Conservation (phyloP, 352 stramenopile species). For the Phytophthora sansomeana region DNA sequence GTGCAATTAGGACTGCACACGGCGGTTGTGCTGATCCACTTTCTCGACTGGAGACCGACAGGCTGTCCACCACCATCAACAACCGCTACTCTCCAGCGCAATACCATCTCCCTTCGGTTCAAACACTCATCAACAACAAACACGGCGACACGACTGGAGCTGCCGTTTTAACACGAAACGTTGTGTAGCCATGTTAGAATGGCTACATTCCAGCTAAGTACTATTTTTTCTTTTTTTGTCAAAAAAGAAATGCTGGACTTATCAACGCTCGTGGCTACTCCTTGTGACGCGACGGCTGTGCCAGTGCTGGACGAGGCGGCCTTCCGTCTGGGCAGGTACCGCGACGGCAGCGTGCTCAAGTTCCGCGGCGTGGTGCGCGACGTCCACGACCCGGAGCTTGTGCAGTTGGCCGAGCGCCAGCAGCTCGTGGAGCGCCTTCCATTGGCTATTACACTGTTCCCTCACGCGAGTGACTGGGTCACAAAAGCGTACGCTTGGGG, state of each 20-base stretch:
- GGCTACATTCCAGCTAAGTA: too few species aligned
- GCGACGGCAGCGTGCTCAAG: conserved; percentile 59
- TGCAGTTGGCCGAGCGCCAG: conserved; percentile 42
- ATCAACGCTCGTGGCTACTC: conserved; percentile 8
- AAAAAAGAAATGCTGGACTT: conserved; percentile 34
- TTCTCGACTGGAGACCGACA: background rate
- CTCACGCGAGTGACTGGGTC: conserved; percentile 66
- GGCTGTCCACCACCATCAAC: background rate
- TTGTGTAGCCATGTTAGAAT: too few species aligned
- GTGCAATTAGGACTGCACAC: too few species aligned
- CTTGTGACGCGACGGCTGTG: conserved; percentile 19
- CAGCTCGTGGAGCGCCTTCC: conserved; percentile 70
- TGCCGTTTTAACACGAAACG: background rate
- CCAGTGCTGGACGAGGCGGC: conserved; percentile 57
- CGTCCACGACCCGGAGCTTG: conserved; percentile 78
- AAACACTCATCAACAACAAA: conserved; percentile 13
- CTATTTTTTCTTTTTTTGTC: too few species aligned
- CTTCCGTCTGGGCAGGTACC: conserved; percentile 60
- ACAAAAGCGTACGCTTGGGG: conserved; percentile 36
- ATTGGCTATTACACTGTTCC: conserved; percentile 68
- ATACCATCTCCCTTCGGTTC: conserved; percentile 10
- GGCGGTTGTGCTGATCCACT: background rate
- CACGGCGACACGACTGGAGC: background rate
- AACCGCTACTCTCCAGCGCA: background rate
- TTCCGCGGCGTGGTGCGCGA: conserved; percentile 79